Conservation (phyloP, 1,284 basidiomycete genomes). For the Pisolithus thermaeus region DNA sequence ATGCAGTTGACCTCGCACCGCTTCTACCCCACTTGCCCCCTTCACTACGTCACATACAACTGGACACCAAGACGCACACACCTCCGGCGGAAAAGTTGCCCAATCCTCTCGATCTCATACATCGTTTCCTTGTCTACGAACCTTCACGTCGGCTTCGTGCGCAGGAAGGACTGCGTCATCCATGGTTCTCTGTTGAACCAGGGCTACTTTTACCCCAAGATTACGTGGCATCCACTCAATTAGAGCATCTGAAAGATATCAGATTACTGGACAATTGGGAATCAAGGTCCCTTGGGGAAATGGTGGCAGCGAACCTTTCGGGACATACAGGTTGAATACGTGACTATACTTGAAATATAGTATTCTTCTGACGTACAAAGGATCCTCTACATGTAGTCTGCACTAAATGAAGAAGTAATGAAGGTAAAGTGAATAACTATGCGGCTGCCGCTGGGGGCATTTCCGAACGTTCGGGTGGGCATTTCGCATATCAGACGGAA, state of each 20-base stretch:
- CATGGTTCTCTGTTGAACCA: conserved; percentile 39
- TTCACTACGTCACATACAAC: conserved; percentile 9
- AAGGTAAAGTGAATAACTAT: background rate
- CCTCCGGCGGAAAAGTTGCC: conserved; percentile 13
- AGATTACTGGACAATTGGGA: conserved; percentile 10
- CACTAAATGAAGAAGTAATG: no score
- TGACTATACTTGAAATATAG: background rate
- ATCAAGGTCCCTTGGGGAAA: conserved; percentile 15
- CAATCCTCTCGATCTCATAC: conserved; percentile 40
- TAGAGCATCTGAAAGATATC: background rate
- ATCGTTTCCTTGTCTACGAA: conserved; percentile 50
- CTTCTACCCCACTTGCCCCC: conserved; percentile 56
- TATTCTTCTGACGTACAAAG: no score
- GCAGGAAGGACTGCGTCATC: conserved; percentile 41
- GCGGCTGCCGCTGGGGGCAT: conserved; percentile 13
- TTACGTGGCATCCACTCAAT: background rate
- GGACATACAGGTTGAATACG: background rate
- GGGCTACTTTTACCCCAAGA: conserved; percentile 31
- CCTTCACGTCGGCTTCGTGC: conserved; percentile 40
- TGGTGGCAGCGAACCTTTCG: conserved; percentile 9
- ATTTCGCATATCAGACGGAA: background rate
- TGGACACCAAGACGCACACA: conserved; percentile 20
- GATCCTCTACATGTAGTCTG: no score
- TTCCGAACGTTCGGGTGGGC: background rate
- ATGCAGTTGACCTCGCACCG: conserved; percentile 36